These are phyloP conservation scores for Penicillium sp. DNA, from an alignment of 2,329 filamentous ascomycete genomes.

Conservation along the genomic window DNA sequence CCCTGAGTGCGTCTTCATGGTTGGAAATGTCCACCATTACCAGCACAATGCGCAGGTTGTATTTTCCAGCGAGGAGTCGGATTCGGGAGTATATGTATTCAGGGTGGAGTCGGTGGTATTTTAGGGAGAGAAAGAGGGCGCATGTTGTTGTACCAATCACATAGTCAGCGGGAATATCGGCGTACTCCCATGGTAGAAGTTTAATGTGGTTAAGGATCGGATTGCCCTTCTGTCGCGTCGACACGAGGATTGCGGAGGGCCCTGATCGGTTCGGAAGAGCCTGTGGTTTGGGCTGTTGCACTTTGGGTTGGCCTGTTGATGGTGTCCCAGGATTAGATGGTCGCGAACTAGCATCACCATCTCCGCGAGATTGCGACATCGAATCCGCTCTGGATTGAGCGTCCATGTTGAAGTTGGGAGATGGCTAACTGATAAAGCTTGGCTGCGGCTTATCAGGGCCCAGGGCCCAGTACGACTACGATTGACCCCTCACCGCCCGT, in stretches of 20 bases:
- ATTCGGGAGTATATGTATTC: constrained; percentile 98
- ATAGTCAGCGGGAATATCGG: constrained; percentile 94
- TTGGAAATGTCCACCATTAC: constrained; percentile 94
- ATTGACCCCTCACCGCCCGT: constrained; percentile 10
- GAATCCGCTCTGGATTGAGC: constrained; percentile 8
- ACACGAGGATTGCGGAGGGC: constrained; percentile 83
- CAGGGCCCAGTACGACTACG: neutral
- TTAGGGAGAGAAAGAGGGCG: constrained; percentile 88
- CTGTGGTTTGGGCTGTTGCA: constrained; percentile 88
- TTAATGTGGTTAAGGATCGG: constrained; percentile 83
- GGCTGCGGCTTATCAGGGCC: constrained; percentile 11
- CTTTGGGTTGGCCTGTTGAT: constrained; percentile 45
- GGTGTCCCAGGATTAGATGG: constrained; percentile 30
- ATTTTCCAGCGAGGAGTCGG: constrained; percentile 78
- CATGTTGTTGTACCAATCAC: constrained; percentile 85
- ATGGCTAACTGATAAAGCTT: constrained; percentile 24
- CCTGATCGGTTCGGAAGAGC: constrained; percentile 67
- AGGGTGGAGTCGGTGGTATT: constrained; percentile 95
- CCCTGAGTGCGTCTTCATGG: constrained; percentile 85
- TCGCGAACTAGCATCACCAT: constrained; percentile 39
- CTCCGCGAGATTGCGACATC: constrained; percentile 4
- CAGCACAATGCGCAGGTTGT: constrained; percentile 81
- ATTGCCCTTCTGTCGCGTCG: constrained; percentile 90
- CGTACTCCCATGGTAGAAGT: constrained; percentile 91
- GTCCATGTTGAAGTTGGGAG: constrained; percentile 19